phyloP scores from a whole-genome alignment of 345 rosid genomes.

The Mercurialis annua region DNA sequence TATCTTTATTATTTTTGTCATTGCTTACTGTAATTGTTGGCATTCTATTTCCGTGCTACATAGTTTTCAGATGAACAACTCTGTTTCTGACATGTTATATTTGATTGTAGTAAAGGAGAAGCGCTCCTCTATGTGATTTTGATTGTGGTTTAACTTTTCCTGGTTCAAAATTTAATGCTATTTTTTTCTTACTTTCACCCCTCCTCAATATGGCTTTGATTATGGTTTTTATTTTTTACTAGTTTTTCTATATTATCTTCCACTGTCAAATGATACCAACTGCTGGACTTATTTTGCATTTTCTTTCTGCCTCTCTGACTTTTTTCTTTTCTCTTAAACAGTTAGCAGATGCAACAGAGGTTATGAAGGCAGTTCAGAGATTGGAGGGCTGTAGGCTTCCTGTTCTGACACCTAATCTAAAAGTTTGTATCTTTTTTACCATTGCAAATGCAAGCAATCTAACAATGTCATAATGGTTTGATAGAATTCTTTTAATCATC shows the following conservation, averaged over 20 bases:
- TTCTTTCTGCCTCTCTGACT: not conserved
- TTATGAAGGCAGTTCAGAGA: slow-evolving; percentile 47
- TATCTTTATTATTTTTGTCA: not conserved
- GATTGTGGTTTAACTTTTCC: not conserved
- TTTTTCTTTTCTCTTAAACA: slow-evolving; percentile 7
- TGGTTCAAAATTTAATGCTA: not conserved
- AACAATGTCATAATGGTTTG: not conserved
- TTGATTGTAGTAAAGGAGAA: not conserved
- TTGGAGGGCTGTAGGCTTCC: slow-evolving; percentile 55
- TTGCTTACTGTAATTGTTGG: not conserved
- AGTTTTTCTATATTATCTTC: too few species aligned
- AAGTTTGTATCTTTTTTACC: slow-evolving; percentile 31
- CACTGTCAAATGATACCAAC: not conserved
- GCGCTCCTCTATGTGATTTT: not conserved
- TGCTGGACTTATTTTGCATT: not conserved
- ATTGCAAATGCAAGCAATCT: not conserved
- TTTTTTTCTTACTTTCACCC: not conserved
- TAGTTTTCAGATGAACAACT: too few species aligned
- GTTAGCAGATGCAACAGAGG: slow-evolving; percentile 77
- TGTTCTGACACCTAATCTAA: slow-evolving; percentile 67
- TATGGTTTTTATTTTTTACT: too few species aligned
- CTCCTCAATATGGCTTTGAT: too few species aligned
- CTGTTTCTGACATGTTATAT: not conserved
- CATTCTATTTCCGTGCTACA: not conserved
- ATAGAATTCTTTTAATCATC: slow-evolving; percentile 15